phyloP scores from a whole-genome alignment of 2,329 filamentous ascomycete genomes.

The Fusarium pseudoanthophilum region DNA sequence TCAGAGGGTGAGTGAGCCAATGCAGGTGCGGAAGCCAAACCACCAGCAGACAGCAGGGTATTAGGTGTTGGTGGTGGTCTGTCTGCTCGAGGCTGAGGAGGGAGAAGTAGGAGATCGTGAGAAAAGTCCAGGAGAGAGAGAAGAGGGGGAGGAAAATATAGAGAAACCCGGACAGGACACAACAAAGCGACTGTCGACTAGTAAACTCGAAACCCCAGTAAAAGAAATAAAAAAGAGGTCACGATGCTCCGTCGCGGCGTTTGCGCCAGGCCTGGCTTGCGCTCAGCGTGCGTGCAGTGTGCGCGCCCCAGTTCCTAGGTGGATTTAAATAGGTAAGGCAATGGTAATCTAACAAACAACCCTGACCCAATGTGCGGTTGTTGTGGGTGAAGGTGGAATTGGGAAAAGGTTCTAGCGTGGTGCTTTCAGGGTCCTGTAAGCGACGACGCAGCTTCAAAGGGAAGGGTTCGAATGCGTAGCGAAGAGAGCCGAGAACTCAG shows the following conservation, averaged over 20 bases:
- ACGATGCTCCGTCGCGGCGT: conserved; percentile 46
- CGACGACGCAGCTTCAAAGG: background rate
- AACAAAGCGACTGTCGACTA: conserved; percentile 22
- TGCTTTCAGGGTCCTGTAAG: conserved; percentile 29
- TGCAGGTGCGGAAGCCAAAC: conserved; percentile 42
- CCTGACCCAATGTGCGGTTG: conserved; percentile 36
- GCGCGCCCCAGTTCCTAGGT: conserved; percentile 39
- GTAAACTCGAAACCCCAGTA: conserved; percentile 31
- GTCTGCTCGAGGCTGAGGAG: conserved; percentile 8
- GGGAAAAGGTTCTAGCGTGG: conserved; percentile 39
- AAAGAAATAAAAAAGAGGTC: conserved; percentile 40
- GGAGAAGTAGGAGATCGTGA: conserved; percentile 15
- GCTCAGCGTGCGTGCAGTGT: conserved; percentile 24
- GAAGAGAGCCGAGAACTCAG: conserved; percentile 16
- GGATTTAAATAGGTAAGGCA: conserved; percentile 39
- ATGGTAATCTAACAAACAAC: conserved; percentile 36
- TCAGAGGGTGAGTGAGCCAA: conserved; percentile 47
- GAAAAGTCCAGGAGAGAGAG: conserved; percentile 8
- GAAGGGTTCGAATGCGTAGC: background rate
- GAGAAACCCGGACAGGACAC: conserved; percentile 14
- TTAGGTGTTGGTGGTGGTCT: conserved; percentile 17
- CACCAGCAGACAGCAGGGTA: conserved; percentile 37
- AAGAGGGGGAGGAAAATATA: conserved; percentile 21
- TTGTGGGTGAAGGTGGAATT: conserved; percentile 46
- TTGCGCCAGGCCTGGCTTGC: conserved; percentile 40